Evolutionary conservation across 495 filamentous ascomycete genomes (phyloP), one percentile per base, ranked within the genome.

Genomic region (Filosporella fistucella): DNA sequence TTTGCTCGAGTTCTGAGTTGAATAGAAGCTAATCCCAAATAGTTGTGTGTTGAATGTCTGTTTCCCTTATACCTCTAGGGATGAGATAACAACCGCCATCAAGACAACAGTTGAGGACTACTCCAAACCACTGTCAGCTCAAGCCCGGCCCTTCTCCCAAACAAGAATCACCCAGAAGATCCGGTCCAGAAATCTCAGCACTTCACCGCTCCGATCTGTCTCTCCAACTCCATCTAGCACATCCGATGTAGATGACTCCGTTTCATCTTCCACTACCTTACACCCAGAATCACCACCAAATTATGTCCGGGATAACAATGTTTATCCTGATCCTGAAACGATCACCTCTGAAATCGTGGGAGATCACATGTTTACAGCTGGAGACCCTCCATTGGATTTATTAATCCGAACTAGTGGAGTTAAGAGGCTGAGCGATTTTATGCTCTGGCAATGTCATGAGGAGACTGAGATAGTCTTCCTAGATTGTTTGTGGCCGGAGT

Each of bases 371-470:
- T 88, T 90, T 63, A 97, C 94, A 5, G 78, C 81, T 32, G 85
- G 78, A 25, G 81, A 78, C 44, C 94, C 94, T 2, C 93, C 94
- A 1, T 69, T 97, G 17, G 93, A 98, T 54, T 71, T 98, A 0
- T 77, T 97, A 21, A 73, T 98, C 16, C 77, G 93, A 21, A 98
- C 93, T 0, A 94, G 88, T 41, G 93, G 89, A 22, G 93, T 98
- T 10, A 85, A 90, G 58, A 76, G 93, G 17, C 66, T 98, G 47
- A 95, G 88, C 57, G 93, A 98, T 59, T 98, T 97, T 59, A 90
- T 98, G 90, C 81, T 98, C 42, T 98, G 93, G 93, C 93, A 98
- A 65, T 91, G 86, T 57, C 90, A 97, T 56, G 75, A 94, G 57
- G 72, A 91, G 34, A 97, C 93, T 0, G 84, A 95, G 44, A 84